Evolutionary conservation across 495 filamentous ascomycete genomes (phyloP), one percentile per base, ranked within the genome.

Genomic region (Penicillium steckii): DNA sequence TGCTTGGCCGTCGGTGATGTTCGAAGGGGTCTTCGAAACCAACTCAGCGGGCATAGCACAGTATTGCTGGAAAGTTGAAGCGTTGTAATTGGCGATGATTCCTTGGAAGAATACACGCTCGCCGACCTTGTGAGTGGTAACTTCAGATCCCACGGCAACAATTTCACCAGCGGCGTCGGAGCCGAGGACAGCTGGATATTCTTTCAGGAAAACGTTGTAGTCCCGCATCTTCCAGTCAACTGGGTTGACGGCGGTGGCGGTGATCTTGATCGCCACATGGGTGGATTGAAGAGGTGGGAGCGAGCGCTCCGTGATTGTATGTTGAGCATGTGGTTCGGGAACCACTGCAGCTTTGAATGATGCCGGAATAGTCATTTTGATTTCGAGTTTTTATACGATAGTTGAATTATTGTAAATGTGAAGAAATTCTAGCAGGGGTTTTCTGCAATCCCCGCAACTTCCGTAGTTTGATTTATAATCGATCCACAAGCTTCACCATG

Each of bases 241-340:
- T 0, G 70, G 72, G 60, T 80, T 79, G 35, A 80, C 53, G 27
- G 74, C 76, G 22, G 77, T 59, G 13, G 76, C 62, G 8, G 74
- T 70, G 46, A 74, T 70, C 21, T 67, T 60, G 45, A 79, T 64
- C n/a, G 30, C 47, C 13, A 37, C 33, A 37, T 37, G n/a, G 33
- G 3, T 37, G 3, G 33, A 15, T 4, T 38, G 43, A 12, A 57
- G 42, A 15, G 56, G 37, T 1, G 5, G 9, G 1, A 56, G 43
- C 10, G 53, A 24, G 19, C 56, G 56, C 15, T 54, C 38, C 3
- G 43, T 8, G 13, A 62, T 46, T 7, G 19, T 35, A 23, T 58
- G 24, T 12, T 48, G 43, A 18, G 47, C 24, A 18, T 19, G 1
- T 2, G 45, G 38, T 21, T 57, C 47, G n/a, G 47, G 42, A 35